Base-by-base conservation (phyloP, 805 yeast genomes). In the Brettanomyces naardenensis region DNA sequence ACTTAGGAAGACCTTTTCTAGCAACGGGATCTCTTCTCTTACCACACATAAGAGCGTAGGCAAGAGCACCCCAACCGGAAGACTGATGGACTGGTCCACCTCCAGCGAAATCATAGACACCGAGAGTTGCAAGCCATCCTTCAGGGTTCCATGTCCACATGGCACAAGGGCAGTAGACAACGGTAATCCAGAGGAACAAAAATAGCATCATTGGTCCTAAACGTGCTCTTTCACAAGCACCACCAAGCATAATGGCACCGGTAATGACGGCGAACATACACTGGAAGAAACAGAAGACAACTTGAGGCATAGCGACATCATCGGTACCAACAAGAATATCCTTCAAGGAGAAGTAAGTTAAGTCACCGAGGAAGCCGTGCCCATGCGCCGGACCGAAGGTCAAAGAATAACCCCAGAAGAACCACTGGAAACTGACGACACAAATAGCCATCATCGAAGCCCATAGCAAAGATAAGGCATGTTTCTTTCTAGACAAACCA, bases 41-140 rank as follows among this genome's bases (percentile, higher is more conserved):
- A 65, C 98, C 98, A 56, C 90, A 73, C 45, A 86, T 66, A 39
- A 92, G 71, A 21, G 98, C 95, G 59, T 90, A 90, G 41, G 96
- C 90, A 46, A 92, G 69, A 36, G 97, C 97, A 59, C 95, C 94
- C 49, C 80, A 84, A 50, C 98, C 98, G 27, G 95, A 84, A 51
- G 88, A 67, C 66, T 85, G 86, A 66, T 92, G 98, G 43, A 92
- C 97, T 44, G 97, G 96, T 46, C 96, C 96, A 57, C 97, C 97
- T 57, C 98, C 98, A 18, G 98, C 98, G 57, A 85, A 92, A 67
- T 92, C 98, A 44, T 87, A 73, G 27, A 89, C 80, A 47, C 97
- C 97, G 38, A 90, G 69, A 33, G 64, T 62, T 39, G 70, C 73
- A 47, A 90, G 71, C 98, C 97, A 92, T 37, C 98, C 98, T 41